phyloP scores from a whole-genome alignment of 495 filamentous ascomycete species.

The Talaromyces wortmannii region DNA sequence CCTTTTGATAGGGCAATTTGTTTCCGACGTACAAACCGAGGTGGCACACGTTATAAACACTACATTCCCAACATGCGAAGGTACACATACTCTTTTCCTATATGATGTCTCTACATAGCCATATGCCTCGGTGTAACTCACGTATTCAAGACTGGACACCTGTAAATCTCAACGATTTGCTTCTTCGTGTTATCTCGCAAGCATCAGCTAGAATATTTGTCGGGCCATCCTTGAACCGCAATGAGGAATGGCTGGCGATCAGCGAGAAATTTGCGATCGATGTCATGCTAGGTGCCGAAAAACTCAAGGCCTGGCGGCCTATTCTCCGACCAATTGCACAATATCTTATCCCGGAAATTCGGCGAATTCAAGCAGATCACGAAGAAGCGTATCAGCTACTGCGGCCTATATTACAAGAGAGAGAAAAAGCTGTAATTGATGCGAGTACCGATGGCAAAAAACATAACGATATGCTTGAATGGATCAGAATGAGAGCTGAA shows the following conservation, averaged over 20 bases:
- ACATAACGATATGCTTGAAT: background rate
- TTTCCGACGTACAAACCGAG: background rate
- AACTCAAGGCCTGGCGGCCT: background rate
- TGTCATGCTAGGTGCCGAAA: background rate
- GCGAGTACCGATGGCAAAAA: slow-evolving; percentile 13
- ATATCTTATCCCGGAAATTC: slow-evolving; percentile 23
- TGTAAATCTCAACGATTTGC: background rate
- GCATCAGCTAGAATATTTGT: slow-evolving; percentile 1
- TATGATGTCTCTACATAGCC: background rate
- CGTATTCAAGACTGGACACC: background rate
- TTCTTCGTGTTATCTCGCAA: background rate
- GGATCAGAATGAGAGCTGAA: slow-evolving; percentile 3
- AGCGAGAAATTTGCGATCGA: background rate
- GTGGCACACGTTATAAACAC: background rate
- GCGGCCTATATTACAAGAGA: slow-evolving; percentile 11
- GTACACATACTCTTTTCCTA: background rate
- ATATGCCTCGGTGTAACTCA: background rate
- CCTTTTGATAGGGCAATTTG: background rate
- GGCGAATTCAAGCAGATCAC: slow-evolving; percentile 20
- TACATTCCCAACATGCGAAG: background rate
- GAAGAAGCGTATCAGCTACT: slow-evolving; percentile 18
- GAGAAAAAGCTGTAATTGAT: slow-evolving; percentile 7
- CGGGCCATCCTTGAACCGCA: background rate
- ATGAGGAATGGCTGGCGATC: background rate
- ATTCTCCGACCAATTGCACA: slow-evolving; percentile 24